phyloP scores from a whole-genome alignment of 495 filamentous ascomycete genomes.

The Aspergillus olivimuriae region DNA sequence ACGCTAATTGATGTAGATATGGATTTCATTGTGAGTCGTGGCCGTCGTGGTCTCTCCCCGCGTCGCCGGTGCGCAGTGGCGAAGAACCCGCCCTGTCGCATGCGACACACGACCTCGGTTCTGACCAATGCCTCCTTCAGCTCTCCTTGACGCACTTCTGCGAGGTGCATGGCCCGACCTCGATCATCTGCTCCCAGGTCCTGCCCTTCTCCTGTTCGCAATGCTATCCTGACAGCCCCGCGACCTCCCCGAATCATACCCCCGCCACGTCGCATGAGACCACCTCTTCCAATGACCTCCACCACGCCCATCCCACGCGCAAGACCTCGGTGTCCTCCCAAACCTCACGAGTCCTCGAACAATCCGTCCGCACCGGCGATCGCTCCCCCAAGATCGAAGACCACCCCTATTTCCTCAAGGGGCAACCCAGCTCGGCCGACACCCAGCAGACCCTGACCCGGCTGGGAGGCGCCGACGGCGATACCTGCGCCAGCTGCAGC shows the following conservation, averaged over 20 bases:
- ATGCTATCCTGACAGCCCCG: slow-evolving; percentile 48
- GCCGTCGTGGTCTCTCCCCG: too few species aligned
- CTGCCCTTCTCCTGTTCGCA: slow-evolving; percentile 69
- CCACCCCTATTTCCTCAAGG: slow-evolving; percentile 37
- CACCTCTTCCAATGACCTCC: slow-evolving; percentile 14
- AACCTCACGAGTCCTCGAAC: slow-evolving; percentile 11
- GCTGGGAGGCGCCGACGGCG: slow-evolving; percentile 32
- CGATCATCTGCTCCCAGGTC: slow-evolving; percentile 90
- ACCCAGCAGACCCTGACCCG: slow-evolving; percentile 28
- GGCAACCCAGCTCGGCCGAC: slow-evolving; percentile 24
- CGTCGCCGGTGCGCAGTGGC: not conserved
- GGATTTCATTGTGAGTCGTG: slow-evolving; percentile 45
- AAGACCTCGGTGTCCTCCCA: slow-evolving; percentile 1
- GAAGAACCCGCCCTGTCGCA: not conserved
- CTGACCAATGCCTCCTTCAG: slow-evolving; percentile 35
- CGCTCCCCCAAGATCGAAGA: slow-evolving; percentile 38
- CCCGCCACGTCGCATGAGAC: slow-evolving; percentile 29
- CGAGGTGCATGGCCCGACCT: slow-evolving; percentile 91
- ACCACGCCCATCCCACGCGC: slow-evolving; percentile 5
- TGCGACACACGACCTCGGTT: not conserved
- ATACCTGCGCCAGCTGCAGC: slow-evolving; percentile 54
- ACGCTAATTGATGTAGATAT: slow-evolving; percentile 30
- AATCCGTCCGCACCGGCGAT: slow-evolving; percentile 13
- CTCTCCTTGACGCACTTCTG: slow-evolving; percentile 95
- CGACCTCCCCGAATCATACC: slow-evolving; percentile 26